These are phyloP conservation scores for Suhomyces bribrorum DNA, from an alignment of 1,139 yeast species.

Conservation along the genomic window DNA sequence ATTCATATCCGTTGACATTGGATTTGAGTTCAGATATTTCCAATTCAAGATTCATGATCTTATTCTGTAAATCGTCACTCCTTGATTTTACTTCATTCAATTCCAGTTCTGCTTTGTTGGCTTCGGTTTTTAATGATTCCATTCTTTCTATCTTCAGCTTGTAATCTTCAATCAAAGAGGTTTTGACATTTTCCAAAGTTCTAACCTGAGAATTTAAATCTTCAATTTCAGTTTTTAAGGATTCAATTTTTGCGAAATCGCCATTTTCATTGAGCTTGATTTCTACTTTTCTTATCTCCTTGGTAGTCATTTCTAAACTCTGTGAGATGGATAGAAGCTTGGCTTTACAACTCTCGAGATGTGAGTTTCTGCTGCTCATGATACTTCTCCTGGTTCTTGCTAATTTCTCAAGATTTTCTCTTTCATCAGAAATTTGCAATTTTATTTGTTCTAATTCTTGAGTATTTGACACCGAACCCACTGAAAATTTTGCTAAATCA, in stretches of 20 bases:
- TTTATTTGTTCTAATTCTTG: conserved; percentile 10
- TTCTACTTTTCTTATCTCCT: conserved; percentile 25
- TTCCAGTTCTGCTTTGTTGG: conserved; percentile 13
- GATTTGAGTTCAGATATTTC: conserved; percentile 17
- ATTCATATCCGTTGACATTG: conserved; percentile 15
- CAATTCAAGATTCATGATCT: conserved; percentile 14
- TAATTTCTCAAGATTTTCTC: conserved; percentile 19
- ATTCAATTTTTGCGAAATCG: conserved; percentile 34
- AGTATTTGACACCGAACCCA: conserved; percentile 17
- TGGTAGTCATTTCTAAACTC: conserved; percentile 8
- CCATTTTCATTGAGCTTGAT: conserved; percentile 37
- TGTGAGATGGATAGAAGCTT: conserved; percentile 7
- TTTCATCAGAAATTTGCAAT: conserved; percentile 14
- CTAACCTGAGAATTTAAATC: conserved; percentile 30
- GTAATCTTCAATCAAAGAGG: conserved; percentile 31
- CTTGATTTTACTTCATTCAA: conserved; percentile 5
- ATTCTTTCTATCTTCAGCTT: conserved; percentile 16
- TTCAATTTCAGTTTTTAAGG: conserved; percentile 32
- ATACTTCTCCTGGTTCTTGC: conserved; percentile 18
- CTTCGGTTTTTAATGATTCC: conserved; percentile 11
- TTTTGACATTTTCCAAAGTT: conserved; percentile 29
- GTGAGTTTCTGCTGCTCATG: conserved; percentile 7
- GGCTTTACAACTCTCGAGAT: conserved; percentile 9
- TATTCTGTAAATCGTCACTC: conserved; percentile 9
- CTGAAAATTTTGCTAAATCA: conserved; percentile 34